Conservation (phyloP, 2,329 filamentous ascomycete genomes). For the Microdochium bolleyi region DNA sequence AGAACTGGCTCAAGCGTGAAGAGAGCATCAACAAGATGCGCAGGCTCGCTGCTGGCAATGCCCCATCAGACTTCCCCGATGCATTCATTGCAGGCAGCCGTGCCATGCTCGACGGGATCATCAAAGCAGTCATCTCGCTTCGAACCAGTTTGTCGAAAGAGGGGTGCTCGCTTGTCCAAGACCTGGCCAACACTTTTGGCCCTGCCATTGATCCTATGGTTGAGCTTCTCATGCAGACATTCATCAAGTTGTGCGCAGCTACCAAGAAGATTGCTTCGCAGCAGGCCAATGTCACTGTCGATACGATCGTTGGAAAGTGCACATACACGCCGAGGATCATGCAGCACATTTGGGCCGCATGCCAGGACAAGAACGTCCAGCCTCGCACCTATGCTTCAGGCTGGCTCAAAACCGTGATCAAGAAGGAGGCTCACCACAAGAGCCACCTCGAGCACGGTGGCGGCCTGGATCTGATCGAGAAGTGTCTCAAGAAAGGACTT, state of each 20-base stretch:
- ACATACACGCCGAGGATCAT: conserved; percentile 75
- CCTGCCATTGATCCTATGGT: conserved; percentile 79
- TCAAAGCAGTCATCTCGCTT: conserved; percentile 77
- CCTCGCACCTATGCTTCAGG: conserved; percentile 69
- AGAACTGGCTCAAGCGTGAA: conserved; percentile 85
- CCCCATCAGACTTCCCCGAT: conserved; percentile 65
- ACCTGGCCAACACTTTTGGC: conserved; percentile 69
- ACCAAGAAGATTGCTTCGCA: conserved; percentile 92
- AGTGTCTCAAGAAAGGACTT: conserved; percentile 84
- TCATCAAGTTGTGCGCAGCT: conserved; percentile 81
- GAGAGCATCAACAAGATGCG: conserved; percentile 71
- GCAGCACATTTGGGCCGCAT: conserved; percentile 76
- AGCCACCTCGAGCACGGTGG: conserved; percentile 76
- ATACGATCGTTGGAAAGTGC: conserved; percentile 69
- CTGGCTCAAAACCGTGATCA: conserved; percentile 80
- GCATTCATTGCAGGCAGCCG: conserved; percentile 66
- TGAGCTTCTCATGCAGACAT: conserved; percentile 79
- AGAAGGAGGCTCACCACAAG: conserved; percentile 71
- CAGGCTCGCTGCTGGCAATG: conserved; percentile 75
- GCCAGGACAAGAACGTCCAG: conserved; percentile 89
- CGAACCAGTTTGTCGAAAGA: conserved; percentile 87
- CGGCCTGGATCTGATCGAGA: conserved; percentile 75
- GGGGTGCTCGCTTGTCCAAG: conserved; percentile 76
- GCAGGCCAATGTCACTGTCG: conserved; percentile 73
- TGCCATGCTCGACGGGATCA: conserved; percentile 72